A percentile compares a stretch with the other conserved stretches of the same genome.
Evolutionary conservation across 1,284 basidiomycete species (phyloP).

Genomic region (Cerrena zonata): DNA sequence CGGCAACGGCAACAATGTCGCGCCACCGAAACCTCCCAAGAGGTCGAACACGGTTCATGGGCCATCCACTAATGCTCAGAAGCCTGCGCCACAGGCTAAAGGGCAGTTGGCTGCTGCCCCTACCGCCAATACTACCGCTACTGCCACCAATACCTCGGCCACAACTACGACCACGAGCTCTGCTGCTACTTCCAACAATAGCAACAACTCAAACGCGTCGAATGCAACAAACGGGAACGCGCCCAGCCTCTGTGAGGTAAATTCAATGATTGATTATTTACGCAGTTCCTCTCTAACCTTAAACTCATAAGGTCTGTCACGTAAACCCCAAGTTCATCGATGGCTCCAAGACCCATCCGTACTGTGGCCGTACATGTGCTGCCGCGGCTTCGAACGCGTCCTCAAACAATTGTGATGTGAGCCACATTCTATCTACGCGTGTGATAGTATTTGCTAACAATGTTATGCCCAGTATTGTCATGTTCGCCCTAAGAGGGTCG

Average conservation of each 20-base stretch:
- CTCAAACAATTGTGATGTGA: conserved; percentile 5
- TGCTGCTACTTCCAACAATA: not conserved
- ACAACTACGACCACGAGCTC: not conserved
- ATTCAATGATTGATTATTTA: not conserved
- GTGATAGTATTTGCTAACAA: not conserved
- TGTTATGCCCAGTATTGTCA: conserved; percentile 35
- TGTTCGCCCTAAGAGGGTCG: conserved; percentile 47
- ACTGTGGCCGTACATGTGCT: conserved; percentile 31
- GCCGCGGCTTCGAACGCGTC: conserved; percentile 5
- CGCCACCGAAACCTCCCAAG: conserved; percentile 1
- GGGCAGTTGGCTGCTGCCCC: not conserved
- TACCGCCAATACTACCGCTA: not conserved
- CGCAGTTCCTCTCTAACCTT: not conserved
- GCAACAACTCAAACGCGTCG: conserved; percentile 5
- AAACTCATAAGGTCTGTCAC: conserved; percentile 36
- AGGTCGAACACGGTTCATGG: not conserved
- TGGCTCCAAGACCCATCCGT: conserved; percentile 35
- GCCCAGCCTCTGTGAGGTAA: conserved; percentile 15
- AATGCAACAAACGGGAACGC: conserved; percentile 6
- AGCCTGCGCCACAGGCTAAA: not conserved
- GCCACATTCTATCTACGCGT: conserved; percentile 1
- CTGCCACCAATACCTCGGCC: not conserved
- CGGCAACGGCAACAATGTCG: not conserved
- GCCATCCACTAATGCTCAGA: not conserved
- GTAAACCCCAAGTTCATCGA: conserved; percentile 46